Evolutionary conservation across 2,329 filamentous ascomycete species (phyloP).

Genomic region (Stenocarpella maydis): DNA sequence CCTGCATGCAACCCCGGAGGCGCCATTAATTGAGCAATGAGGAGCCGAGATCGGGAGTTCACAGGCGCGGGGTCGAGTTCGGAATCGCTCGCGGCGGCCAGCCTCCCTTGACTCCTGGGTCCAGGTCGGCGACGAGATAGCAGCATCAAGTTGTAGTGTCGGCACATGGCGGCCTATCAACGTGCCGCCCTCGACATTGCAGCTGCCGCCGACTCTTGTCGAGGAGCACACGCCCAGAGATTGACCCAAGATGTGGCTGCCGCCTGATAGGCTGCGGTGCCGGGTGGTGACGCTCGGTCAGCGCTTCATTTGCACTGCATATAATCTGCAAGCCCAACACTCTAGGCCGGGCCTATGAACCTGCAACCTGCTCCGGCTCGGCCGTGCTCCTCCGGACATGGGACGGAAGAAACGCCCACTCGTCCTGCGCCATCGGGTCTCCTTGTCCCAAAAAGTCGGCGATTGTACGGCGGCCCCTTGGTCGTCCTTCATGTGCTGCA

Average conservation of each 20-base stretch:
- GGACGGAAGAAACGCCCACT: constrained; percentile 14
- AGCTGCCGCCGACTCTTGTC: constrained; percentile 20
- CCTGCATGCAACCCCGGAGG: constrained; percentile 20
- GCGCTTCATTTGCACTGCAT: constrained; percentile 19
- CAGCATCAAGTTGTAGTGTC: constrained; percentile 15
- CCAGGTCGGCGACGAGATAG: constrained; percentile 4
- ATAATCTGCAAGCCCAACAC: background rate
- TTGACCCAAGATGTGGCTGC: constrained; percentile 15
- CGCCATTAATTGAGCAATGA: constrained; percentile 29
- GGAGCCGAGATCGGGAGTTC: constrained; percentile 22
- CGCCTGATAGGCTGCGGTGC: constrained; percentile 12
- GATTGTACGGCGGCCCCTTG: background rate
- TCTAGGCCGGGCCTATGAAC: constrained; percentile 2
- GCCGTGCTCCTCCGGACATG: constrained; percentile 23
- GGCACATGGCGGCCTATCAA: constrained; percentile 24
- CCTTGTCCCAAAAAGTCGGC: constrained; percentile 10
- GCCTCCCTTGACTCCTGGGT: constrained; percentile 9
- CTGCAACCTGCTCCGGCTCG: constrained; percentile 11
- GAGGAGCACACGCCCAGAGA: background rate
- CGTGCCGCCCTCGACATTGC: background rate
- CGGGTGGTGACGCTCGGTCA: constrained; percentile 11
- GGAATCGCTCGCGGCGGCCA: constrained; percentile 9
- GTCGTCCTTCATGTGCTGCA: background rate
- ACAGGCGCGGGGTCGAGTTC: constrained; percentile 2
- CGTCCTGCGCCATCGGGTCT: background rate